Evolutionary conservation across 2,329 filamentous ascomycete species (phyloP).

Genomic region (Colletotrichum orbiculare): DNA sequence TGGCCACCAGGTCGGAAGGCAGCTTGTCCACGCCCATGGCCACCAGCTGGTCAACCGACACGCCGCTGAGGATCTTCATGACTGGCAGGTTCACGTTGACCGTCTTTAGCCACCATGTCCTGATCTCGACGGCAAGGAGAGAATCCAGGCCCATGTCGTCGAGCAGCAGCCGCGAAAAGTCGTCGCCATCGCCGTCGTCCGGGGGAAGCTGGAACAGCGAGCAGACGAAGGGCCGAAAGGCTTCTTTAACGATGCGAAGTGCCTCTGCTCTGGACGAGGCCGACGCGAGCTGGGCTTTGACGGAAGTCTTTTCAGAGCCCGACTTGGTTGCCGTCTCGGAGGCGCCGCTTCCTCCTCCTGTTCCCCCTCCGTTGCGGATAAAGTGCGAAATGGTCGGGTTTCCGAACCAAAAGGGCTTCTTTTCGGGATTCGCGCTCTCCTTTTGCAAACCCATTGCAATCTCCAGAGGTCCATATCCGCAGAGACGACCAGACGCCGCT

Average conservation of each 20-base stretch:
- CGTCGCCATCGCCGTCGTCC: background rate
- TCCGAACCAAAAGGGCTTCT: too few relatives aligned
- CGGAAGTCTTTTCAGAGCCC: too few relatives aligned
- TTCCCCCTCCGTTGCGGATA: too few relatives aligned
- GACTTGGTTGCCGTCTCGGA: too few relatives aligned
- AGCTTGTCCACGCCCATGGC: background rate
- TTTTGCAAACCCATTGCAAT: background rate
- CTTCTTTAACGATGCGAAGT: too few relatives aligned
- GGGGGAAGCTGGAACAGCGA: background rate
- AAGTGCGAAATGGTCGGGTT: too few relatives aligned
- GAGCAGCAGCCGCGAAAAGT: background rate
- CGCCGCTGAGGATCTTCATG: constrained; percentile 49
- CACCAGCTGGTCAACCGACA: background rate
- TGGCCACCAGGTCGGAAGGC: background rate
- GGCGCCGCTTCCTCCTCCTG: too few relatives aligned
- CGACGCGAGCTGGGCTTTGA: too few relatives aligned
- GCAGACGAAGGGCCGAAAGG: background rate
- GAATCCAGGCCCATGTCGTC: constrained; percentile 41
- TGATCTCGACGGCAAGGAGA: constrained; percentile 46
- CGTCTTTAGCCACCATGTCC: constrained; percentile 59
- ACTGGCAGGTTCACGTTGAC: constrained; percentile 55
- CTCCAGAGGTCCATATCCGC: background rate
- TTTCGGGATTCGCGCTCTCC: background rate
- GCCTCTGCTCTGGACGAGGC: too few relatives aligned
- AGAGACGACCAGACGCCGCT: background rate